Evolutionary conservation across 345 rosid species (phyloP).

Genomic region (Salix brachista): DNA sequence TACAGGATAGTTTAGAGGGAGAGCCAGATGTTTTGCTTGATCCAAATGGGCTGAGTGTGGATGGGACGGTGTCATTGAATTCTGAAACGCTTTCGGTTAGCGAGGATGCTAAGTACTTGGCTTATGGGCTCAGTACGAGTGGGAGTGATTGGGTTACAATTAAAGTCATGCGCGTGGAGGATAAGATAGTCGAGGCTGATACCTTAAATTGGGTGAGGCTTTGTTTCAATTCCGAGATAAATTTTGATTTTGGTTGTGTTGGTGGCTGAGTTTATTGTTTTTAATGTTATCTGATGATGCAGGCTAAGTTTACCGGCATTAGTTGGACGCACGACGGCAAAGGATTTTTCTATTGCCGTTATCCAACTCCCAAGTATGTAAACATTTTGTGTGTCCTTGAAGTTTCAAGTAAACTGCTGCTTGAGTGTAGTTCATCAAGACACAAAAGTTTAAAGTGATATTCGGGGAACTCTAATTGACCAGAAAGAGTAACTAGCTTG

Average conservation of each 20-base stretch:
- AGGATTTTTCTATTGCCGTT: constrained; percentile 92
- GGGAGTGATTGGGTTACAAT: constrained; percentile 97
- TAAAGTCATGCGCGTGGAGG: constrained; percentile 58
- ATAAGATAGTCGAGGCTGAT: constrained; percentile 63
- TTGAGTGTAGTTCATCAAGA: neutral
- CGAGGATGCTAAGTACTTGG: constrained; percentile 70
- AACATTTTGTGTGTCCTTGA: neutral
- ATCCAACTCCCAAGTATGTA: constrained; percentile 76
- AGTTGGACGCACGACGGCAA: constrained; percentile 85
- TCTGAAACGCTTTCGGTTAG: constrained; percentile 40
- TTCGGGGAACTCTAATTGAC: neutral
- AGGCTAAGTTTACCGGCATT: constrained; percentile 75
- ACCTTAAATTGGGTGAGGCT: constrained; percentile 72
- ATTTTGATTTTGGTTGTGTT: neutral
- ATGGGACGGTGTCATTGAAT: constrained; percentile 73
- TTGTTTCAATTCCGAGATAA: neutral
- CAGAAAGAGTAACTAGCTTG: neutral
- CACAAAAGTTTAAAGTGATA: neutral
- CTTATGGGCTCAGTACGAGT: constrained; percentile 74
- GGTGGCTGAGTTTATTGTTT: neutral
- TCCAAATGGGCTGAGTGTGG: constrained; percentile 77
- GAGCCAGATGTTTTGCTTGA: constrained; percentile 78
- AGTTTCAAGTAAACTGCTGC: neutral
- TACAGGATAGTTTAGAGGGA: constrained; percentile 69
- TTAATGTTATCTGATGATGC: constrained; percentile 14